Evolutionary conservation across 805 yeast genomes (phyloP), one percentile per base, ranked within the genome.

Genomic region (Isabelozyma pseudorhagii): DNA sequence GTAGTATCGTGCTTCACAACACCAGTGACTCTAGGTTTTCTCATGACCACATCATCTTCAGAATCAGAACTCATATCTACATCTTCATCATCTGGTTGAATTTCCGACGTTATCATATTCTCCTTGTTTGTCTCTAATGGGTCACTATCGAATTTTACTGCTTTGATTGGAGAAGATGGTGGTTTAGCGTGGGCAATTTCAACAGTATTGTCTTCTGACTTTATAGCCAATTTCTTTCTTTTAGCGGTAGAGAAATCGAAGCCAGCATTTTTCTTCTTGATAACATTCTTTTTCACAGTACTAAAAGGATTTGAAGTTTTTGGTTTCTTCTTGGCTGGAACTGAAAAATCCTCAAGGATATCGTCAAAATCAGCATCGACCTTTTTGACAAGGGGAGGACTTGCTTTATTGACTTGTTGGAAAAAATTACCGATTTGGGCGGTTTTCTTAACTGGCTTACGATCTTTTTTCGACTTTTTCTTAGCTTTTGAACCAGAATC

Each of bases 291-390:
- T 46, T 55, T 62, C 8, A 42, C 36, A 17, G 60, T 54, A 13
- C 63, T 54, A 42, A 64, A 59, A 10, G 49, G 40, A 15, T 56
- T 55, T 18, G 57, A 36, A 40, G 41, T 47, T 44, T 53, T 58
- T 9, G 47, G 48, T 43, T 54, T 59, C 47, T 57, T 60, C 10
- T 49, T 50, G 9, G 39, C 48, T 8, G 60, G 64, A 5, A 46
- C 55, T 8, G 42, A 49, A 47, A 81, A 79, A 48, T 82, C 90
- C 51, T 79, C 81, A 45, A 87, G 71, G 48, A 87, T 82, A 59
- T 86, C 75, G 62, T 86, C 92, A 52, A 90, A 77, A 51, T 78
- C 81, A 45, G 79, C 78, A 40, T 75, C 77, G 1, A 75, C 48
- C 44, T 61, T 70, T 47, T 80, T 77, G 47, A 68, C 70, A 3